These are phyloP conservation scores for Ogataea nitratoaversa DNA, from an alignment of 805 yeast genomes.

Conservation along the genomic window DNA sequence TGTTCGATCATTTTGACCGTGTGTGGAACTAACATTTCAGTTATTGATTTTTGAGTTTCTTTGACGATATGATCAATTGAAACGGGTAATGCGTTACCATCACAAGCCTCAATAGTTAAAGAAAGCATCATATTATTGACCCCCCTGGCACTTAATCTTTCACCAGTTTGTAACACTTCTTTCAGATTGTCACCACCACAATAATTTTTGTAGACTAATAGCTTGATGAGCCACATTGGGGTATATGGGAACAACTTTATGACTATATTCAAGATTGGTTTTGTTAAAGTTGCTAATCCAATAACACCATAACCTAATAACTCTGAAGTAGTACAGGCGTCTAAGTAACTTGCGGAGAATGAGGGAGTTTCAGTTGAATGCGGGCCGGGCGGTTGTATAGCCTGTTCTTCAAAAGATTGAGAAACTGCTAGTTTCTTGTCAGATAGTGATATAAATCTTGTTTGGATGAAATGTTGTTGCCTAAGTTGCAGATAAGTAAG, in stretches of 20 bases:
- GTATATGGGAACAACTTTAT: constrained; percentile 67
- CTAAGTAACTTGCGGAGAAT: constrained; percentile 46
- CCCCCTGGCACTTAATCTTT: constrained; percentile 62
- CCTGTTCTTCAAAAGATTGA: constrained; percentile 1
- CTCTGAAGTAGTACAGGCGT: constrained; percentile 49
- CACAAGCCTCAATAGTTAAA: constrained; percentile 88
- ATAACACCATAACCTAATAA: constrained; percentile 62
- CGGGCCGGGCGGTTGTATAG: not conserved
- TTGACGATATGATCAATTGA: constrained; percentile 53
- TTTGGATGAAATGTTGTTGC: not conserved
- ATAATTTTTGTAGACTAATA: constrained; percentile 75
- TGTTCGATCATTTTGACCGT: constrained; percentile 53
- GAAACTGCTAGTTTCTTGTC: constrained; percentile 3
- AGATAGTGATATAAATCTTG: constrained; percentile 7
- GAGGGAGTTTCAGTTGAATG: not conserved
- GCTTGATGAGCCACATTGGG: constrained; percentile 67
- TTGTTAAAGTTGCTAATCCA: constrained; percentile 65
- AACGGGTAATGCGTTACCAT: constrained; percentile 55
- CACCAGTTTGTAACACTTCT: constrained; percentile 71
- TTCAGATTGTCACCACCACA: constrained; percentile 82
- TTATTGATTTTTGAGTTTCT: constrained; percentile 64
- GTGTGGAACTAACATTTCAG: constrained; percentile 66
- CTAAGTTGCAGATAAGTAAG: too few species aligned
- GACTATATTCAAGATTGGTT: constrained; percentile 54
- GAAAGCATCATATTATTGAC: constrained; percentile 95